Percentiles rank a stretch among this genome's conserved stretches.
Conservation (phyloP, 768 basidiomycete species). For the Tricholoma matsutake region DNA sequence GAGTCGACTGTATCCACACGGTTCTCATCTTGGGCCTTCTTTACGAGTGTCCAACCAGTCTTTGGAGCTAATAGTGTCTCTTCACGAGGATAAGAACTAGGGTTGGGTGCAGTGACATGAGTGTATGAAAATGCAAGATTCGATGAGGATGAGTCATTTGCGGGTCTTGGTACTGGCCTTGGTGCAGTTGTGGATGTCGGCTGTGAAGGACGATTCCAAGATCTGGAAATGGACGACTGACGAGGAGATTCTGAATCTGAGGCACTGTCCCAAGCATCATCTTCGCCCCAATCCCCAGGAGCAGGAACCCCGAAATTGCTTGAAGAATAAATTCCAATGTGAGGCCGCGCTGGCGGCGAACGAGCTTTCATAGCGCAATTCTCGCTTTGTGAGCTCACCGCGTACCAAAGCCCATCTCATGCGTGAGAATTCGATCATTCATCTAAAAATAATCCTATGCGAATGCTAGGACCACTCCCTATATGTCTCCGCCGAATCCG, state of each 20-base stretch:
- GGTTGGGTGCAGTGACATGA: constrained; percentile 70
- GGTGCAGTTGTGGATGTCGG: constrained; percentile 41
- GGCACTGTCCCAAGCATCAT: constrained; percentile 83
- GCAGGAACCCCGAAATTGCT: constrained; percentile 35
- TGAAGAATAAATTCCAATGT: constrained; percentile 61
- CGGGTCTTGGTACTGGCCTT: constrained; percentile 49
- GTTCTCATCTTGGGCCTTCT: constrained; percentile 31
- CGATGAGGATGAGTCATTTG: constrained; percentile 54
- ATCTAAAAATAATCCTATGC: background rate
- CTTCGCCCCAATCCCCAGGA: constrained; percentile 69
- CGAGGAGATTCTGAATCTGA: constrained; percentile 75
- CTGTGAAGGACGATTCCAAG: constrained; percentile 38
- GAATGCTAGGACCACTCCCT: no score
- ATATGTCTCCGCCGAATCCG: no score
- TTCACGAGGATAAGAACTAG: constrained; percentile 70
- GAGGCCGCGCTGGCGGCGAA: constrained; percentile 71
- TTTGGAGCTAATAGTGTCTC: constrained; percentile 38
- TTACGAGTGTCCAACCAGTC: constrained; percentile 78
- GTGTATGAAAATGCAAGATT: constrained; percentile 80
- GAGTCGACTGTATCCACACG: constrained; percentile 14
- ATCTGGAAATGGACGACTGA: constrained; percentile 47
- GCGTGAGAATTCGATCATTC: constrained; percentile 16
- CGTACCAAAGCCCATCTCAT: constrained; percentile 5
- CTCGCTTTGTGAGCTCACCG: constrained; percentile 7
- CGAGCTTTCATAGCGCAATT: constrained; percentile 44